These are phyloP conservation scores for Turnera subulata DNA, from an alignment of 345 rosid genomes.

Conservation along the genomic window DNA sequence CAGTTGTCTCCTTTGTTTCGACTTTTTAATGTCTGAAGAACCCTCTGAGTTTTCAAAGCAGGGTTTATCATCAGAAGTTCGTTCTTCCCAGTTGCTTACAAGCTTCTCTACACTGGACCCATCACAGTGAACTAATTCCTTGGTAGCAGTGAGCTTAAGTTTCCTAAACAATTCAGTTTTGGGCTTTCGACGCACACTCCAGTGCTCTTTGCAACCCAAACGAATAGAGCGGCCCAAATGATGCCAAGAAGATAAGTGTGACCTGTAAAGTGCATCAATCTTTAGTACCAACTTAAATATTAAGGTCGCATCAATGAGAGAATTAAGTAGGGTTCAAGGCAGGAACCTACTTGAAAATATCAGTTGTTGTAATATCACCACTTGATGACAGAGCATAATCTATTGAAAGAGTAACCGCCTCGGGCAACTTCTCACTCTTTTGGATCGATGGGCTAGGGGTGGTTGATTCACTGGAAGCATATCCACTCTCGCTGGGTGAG, in stretches of 20 bases:
- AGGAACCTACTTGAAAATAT: constrained; percentile 55
- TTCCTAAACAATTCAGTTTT: constrained; percentile 59
- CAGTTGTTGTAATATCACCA: constrained; percentile 39
- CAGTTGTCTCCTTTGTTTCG: constrained; percentile 49
- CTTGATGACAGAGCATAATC: constrained; percentile 54
- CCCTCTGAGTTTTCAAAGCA: constrained; percentile 19
- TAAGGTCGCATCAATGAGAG: not conserved
- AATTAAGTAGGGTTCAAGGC: not conserved
- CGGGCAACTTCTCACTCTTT: constrained; percentile 31
- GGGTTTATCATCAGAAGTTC: constrained; percentile 29
- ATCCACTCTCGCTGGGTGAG: constrained; percentile 30
- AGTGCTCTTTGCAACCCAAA: constrained; percentile 44
- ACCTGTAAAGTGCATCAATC: constrained; percentile 39
- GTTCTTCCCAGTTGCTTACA: constrained; percentile 45
- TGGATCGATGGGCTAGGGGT: constrained; percentile 13
- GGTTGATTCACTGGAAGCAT: constrained; percentile 27
- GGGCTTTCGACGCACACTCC: constrained; percentile 78
- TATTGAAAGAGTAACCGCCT: constrained; percentile 42
- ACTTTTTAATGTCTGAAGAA: constrained; percentile 31
- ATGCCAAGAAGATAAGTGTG: constrained; percentile 71
- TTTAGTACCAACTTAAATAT: not conserved
- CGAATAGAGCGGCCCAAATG: constrained; percentile 41
- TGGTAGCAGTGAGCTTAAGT: constrained; percentile 56
- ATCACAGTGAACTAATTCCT: constrained; percentile 33
- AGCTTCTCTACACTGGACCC: constrained; percentile 49